Conservation (phyloP, 2,329 filamentous ascomycete species). For the Alternaria ventricosa region DNA sequence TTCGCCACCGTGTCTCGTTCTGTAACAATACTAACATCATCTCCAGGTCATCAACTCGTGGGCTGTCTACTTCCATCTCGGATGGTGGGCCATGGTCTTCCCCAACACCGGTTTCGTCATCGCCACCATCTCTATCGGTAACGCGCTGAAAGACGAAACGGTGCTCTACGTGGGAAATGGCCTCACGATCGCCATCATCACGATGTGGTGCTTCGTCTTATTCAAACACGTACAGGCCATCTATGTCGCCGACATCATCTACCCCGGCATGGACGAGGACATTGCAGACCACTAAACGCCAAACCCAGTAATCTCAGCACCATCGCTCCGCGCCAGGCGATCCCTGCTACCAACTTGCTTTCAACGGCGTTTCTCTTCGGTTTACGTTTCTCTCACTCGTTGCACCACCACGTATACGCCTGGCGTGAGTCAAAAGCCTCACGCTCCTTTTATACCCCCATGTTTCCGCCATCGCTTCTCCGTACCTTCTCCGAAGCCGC, state of each 20-base stretch:
- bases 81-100: constrained; percentile 67
- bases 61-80: constrained; percentile 63
- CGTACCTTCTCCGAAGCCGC: constrained; percentile 15
- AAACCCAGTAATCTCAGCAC: not conserved
- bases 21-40: constrained; percentile 43
- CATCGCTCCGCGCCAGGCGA: not conserved
- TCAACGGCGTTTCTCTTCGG: not conserved
- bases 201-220: constrained; percentile 63
- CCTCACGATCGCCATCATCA: constrained; percentile 60
- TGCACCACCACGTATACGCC: constrained; percentile 11
- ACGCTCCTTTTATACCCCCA: constrained; percentile 25
- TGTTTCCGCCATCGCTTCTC: not conserved
- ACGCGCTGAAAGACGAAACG: constrained; percentile 42
- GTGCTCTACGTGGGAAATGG: constrained; percentile 52
- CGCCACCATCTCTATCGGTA: constrained; percentile 52
- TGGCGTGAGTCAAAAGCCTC: constrained; percentile 12
- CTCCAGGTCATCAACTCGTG: constrained; percentile 40
- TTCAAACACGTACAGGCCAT: constrained; percentile 60
- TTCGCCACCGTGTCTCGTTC: not conserved
- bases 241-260: constrained; percentile 61
- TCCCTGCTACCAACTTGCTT: not conserved
- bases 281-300: constrained; percentile 44
- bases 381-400: constrained; percentile 16
- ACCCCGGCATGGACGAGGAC: constrained; percentile 66
- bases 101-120: constrained; percentile 53